Base-by-base conservation (phyloP, 805 yeast species). In the Schwanniomyces yamadae region DNA sequence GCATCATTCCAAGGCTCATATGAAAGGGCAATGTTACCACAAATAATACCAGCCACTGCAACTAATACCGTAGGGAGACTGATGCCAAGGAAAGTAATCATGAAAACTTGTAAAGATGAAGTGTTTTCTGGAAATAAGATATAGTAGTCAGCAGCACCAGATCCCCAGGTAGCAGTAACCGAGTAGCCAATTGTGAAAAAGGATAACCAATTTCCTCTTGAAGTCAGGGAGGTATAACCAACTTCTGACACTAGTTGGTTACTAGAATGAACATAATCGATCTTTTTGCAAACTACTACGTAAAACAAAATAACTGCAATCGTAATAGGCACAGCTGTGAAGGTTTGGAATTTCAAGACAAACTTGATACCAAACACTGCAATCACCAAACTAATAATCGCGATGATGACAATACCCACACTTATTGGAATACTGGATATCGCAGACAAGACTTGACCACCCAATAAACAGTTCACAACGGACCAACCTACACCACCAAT, bases 401-500 rank as follows among this genome's bases (percentile, higher is more conserved):
- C 41, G 17, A 61, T 49, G 4, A 63, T 44, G 4, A 61, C 48
- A 23, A 64, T 63, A 4, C 68, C 67, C 3, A 52, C 62, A 19
- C 52, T 48, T 20, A 61, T 42, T 1, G 58, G 55, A 11, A 45
- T 44, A 20, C 50, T 45, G 21, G 55, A 50, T 14, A 63, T 46
- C 9, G 59, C 48, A 1, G 51, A 46, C 22, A 63, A 48, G 3
- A 63, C 49, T 34, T 63, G 57, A n/a, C 68, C 68, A 2, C 68
- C 69, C 7, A 63, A 42, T 4, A 63, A 65, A 40, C 66, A 61
- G 36, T 63, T 63, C 7, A 63, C 66, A 14, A 63, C 61, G 5
- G 65, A 57, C 69, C 69, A 63, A 2, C 69, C 69, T 14, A 58
- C 43, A 8, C 61, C 61, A 11, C 66, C 62, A 20, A 63, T 44